Conservation (phyloP, 257 asterid species). For the Solanum rostratum region DNA sequence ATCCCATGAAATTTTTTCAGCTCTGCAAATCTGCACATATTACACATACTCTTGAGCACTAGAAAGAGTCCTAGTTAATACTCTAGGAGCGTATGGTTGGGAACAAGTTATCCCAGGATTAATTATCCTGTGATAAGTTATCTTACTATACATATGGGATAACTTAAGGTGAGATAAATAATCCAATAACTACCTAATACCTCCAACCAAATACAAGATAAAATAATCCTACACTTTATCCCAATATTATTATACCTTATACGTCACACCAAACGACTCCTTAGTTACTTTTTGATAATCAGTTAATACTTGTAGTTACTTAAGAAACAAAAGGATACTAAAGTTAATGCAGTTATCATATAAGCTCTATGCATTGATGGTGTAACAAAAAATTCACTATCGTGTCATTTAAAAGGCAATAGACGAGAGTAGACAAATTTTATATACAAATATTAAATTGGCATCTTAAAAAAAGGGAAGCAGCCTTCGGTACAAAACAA, state of each 20-base stretch:
- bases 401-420: neutral
- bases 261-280: too few species aligned
- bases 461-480: neutral
- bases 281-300: neutral
- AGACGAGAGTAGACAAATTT: neutral
- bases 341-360: neutral
- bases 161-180: too few species aligned
- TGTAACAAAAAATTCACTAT: neutral
- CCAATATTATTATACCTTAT: too few species aligned
- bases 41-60: neutral
- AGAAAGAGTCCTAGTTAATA: neutral
- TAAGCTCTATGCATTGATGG: neutral
- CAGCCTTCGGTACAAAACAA: neutral
- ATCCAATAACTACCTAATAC: too few species aligned
- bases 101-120: too few species aligned
- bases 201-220: too few species aligned
- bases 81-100: neutral
- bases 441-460: neutral
- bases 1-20: slow-evolving; percentile 69
- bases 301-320: neutral
- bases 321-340: neutral
- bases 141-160: too few species aligned
- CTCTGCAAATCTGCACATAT: slow-evolving; percentile 52
- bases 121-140: too few species aligned
- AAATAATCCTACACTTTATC: too few species aligned